Evolutionary conservation across 75 land plant genomes (phyloP), one percentile per base, ranked within the genome.

Genomic region (Picea sitchensis): DNA sequence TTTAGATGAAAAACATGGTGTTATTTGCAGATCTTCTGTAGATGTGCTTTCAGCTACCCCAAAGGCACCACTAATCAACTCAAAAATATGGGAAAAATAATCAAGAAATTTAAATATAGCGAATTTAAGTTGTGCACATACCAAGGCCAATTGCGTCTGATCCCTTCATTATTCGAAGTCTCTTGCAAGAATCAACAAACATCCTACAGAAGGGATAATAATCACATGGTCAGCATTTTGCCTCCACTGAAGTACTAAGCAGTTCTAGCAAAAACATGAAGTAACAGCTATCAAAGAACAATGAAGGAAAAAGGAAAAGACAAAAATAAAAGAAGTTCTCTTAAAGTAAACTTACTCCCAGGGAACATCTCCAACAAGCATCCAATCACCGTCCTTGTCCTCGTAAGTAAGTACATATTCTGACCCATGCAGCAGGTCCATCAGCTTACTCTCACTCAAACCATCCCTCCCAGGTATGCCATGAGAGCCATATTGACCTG

Each of bases 281-380:
- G 56, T 5, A 6, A 75, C 76, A 56, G 30, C 44, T 12, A 56
- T 26, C 30, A 56, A 17, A 57, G 47, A 6, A 23, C 76, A 44
- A 75, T 23, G 0, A 17, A 31, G 76, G 47, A 56, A 75, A 12
- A 75, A 57, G 56, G 56, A 9, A 17, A 18, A 18, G 64, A 18
- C 34, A 14, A 23, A 18, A 58, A 68, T 14, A 34, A 64, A 56
- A 1, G n/a, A 56, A 1, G 13, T 15, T 15, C 20, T 14, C 30
- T 65, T 23, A 59, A 68, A 34, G 32, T 20, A 62, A 62, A 86
- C 86, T 87, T 80, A 92, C 89, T 79, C 92, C 92, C 94, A 92
- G n/a, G 93, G 93, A 20, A 92, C 90, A 76, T 88, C 91, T 30
- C 90, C 91, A 20, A 90, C 91, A n/a, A 90, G 85, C 91, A 90